Percentiles rank a stretch among this genome's conserved stretches.
Evolutionary conservation across 257 asterid species (phyloP).

Genomic region (Rehmannia glutinosa): DNA sequence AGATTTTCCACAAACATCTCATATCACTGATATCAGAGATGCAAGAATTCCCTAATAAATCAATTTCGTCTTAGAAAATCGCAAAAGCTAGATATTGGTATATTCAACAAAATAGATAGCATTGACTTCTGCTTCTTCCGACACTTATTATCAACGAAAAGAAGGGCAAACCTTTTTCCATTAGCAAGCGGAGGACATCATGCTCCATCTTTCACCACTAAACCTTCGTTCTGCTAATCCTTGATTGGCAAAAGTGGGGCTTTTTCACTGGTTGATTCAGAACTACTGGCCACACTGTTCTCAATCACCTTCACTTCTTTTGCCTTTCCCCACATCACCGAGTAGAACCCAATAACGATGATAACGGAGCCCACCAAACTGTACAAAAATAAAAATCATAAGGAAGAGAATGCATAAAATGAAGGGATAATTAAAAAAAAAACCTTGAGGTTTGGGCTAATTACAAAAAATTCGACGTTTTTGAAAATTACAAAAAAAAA

Average conservation of each 20-base stretch:
- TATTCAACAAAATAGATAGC: too few species aligned
- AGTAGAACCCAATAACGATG: conserved; percentile 77
- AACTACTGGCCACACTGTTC: conserved; percentile 18
- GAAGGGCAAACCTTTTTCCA: conserved; percentile 21
- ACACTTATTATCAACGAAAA: too few species aligned
- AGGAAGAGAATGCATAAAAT: neutral
- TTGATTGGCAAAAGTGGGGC: conserved; percentile 47
- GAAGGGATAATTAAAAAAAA: too few species aligned
- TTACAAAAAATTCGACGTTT: too few species aligned
- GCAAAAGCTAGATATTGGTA: too few species aligned
- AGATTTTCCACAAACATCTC: neutral
- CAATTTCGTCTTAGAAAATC: too few species aligned
- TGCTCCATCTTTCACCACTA: conserved; percentile 7
- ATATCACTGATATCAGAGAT: too few species aligned
- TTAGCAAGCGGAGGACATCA: neutral
- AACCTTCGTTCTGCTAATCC: conserved; percentile 25
- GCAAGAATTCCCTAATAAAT: too few species aligned
- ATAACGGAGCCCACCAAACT: conserved; percentile 68
- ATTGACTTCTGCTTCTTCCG: too few species aligned
- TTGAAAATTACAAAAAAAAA: too few species aligned
- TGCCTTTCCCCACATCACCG: conserved; percentile 92
- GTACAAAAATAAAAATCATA: conserved; percentile 13
- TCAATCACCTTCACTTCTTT: conserved; percentile 39
- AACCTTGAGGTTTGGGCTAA: too few species aligned
- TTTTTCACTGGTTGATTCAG: conserved; percentile 28